A percentile compares a stretch with the other conserved stretches of the same genome.
These are phyloP conservation scores for Phaffomyces opuntiae DNA, from an alignment of 805 yeast species.

Conservation along the genomic window DNA sequence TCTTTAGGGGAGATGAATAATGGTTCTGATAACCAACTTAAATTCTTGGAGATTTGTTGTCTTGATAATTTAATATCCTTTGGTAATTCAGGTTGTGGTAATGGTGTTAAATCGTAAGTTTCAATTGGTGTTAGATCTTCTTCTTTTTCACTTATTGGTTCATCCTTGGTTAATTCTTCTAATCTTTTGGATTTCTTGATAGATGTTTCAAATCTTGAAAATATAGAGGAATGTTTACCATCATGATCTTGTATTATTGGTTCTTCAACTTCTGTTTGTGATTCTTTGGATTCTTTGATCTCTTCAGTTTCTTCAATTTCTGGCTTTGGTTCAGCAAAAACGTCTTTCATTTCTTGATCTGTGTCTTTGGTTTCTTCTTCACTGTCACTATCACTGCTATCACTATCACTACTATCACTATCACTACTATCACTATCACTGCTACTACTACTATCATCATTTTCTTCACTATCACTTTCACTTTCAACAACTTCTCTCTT, in stretches of 20 bases:
- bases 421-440: constrained; percentile 6
- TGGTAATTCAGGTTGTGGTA: constrained; percentile 80
- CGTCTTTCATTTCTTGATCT: not conserved
- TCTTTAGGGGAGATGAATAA: constrained; percentile 42
- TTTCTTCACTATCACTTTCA: not conserved
- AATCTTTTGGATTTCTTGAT: constrained; percentile 18
- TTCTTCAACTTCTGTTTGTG: constrained; percentile 5
- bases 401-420: no score
- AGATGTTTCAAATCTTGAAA: constrained; percentile 46
- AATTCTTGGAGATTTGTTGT: constrained; percentile 27
- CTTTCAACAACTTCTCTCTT: constrained; percentile 16
- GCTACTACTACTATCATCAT: constrained; percentile 11
- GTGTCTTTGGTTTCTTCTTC: constrained; percentile 8
- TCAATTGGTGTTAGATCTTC: constrained; percentile 22
- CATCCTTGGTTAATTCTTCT: not conserved
- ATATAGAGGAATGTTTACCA: constrained; percentile 42
- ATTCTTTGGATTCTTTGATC: not conserved
- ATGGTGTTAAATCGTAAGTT: constrained; percentile 49
- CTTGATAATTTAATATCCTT: constrained; percentile 37
- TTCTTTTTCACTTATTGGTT: constrained; percentile 8
- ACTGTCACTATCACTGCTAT: not conserved
- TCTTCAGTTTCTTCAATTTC: not conserved
- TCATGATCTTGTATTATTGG: constrained; percentile 19
- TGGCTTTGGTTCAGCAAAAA: no score
- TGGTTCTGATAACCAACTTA: constrained; percentile 68